These are phyloP conservation scores for Gymnopilus junonius DNA, from an alignment of 768 basidiomycete genomes.

Conservation along the genomic window DNA sequence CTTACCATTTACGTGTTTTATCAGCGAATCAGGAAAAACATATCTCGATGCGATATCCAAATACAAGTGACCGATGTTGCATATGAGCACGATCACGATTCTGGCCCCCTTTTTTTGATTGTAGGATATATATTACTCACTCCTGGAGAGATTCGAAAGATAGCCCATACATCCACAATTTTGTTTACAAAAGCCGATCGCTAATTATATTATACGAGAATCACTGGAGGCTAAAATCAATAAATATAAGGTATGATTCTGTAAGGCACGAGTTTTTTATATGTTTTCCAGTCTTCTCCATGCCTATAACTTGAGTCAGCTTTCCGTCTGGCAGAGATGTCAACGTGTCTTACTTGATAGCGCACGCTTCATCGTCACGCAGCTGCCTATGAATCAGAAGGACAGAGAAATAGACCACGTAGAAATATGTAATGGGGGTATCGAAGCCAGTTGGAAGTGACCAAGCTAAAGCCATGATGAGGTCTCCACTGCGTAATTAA, in stretches of 20 bases:
- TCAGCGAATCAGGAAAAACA: conserved; percentile 43
- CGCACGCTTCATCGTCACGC: conserved; percentile 91
- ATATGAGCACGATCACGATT: background rate
- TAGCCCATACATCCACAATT: background rate
- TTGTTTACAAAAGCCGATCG: background rate
- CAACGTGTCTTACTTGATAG: conserved; percentile 68
- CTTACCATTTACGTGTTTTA: background rate
- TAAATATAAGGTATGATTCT: conserved; percentile 88
- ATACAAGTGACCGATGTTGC: conserved; percentile 32
- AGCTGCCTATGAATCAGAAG: conserved; percentile 89
- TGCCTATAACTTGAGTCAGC: conserved; percentile 57
- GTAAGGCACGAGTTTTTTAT: conserved; percentile 84
- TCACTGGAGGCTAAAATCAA: conserved; percentile 30
- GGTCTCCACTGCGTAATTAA: conserved; percentile 62
- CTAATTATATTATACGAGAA: background rate
- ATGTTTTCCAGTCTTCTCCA: conserved; percentile 92
- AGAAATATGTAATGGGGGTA: conserved; percentile 96
- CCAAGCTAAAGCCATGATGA: conserved; percentile 92
- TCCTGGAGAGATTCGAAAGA: background rate
- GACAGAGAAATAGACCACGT: conserved; percentile 85
- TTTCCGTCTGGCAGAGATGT: background rate
- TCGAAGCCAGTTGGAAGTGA: conserved; percentile 90
- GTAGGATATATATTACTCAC: background rate
- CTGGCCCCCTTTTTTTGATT: background rate
- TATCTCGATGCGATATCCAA: conserved; percentile 45